phyloP scores from a whole-genome alignment of 1,284 basidiomycete species.

The Puccinia polysora region DNA sequence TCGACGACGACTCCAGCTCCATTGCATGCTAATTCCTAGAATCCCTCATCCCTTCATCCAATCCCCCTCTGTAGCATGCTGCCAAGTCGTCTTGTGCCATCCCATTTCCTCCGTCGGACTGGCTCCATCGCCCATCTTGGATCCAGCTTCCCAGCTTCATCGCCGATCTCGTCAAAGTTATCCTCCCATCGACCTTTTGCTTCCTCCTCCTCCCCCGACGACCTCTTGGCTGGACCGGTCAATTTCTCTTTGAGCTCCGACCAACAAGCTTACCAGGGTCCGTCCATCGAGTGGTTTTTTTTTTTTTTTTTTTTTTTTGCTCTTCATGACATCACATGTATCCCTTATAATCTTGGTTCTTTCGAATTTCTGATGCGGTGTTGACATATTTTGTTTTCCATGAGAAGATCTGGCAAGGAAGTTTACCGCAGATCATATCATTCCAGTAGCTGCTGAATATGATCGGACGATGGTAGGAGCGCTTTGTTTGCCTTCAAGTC shows the following conservation, averaged over 20 bases:
- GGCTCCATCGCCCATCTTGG: no score
- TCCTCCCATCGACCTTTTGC: slow-evolving; percentile 17
- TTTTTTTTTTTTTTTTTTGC: not conserved
- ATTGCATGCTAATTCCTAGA: no score
- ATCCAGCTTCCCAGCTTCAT: not conserved
- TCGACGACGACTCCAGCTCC: no score
- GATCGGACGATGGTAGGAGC: slow-evolving; percentile 55
- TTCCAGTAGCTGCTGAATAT: slow-evolving; percentile 57
- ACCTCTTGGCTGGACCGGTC: slow-evolving; percentile 28
- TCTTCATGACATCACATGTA: not conserved
- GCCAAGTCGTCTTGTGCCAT: no score
- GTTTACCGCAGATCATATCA: slow-evolving; percentile 58
- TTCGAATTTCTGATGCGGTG: not conserved
- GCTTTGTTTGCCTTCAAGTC: not conserved
- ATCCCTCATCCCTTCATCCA: no score
- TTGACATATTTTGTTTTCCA: not conserved
- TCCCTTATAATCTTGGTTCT: not conserved
- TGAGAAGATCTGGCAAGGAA: slow-evolving; percentile 56
- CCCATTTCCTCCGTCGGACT: no score
- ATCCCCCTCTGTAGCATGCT: no score
- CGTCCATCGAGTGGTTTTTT: not conserved
- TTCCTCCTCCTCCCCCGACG: slow-evolving; percentile 4
- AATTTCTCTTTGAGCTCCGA: slow-evolving; percentile 37
- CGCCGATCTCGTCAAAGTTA: no score
- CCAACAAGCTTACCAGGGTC: slow-evolving; percentile 43